Base-by-base conservation (phyloP, 768 basidiomycete species). In the Rhodotorula graminis region DNA sequence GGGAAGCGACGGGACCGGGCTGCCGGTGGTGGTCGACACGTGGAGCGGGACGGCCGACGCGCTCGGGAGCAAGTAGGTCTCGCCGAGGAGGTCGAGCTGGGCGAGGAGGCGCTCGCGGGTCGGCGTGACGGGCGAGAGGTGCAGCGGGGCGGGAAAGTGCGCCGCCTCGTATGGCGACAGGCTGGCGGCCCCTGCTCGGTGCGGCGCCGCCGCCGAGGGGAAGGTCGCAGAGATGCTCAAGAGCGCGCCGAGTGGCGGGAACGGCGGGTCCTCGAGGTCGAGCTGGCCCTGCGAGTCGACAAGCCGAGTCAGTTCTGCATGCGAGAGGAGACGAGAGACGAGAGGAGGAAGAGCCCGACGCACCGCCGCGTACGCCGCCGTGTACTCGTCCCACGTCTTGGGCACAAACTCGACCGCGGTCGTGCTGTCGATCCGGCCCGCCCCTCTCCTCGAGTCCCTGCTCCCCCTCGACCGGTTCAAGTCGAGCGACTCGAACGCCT, bases 1-100 rank as follows among this genome's bases (percentile, higher is more conserved):
- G 55, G 55, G n/a, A 47, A 55, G 56, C 19, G 56, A 57, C 19
- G 56, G 53, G 23, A 63, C 42, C 3, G 59, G 60, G 42, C 59
- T 61, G 29, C 4, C 25, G 6, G 55, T 52, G 29, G 15, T 27
- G n/a, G n/a, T n/a, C 21, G 67, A 40, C 1, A 69, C 29, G 53
- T 55, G 53, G n/a, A 55, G 53, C 53, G 53, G n/a, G 5, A 29
- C n/a, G 10, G n/a, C 29, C n/a, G 53, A n/a, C 53, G 53, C 53
- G 9, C 10, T 29, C 53, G 56, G 23, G 9, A 57, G 56, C 19
- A 57, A 7, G 57, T 58, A 64, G 3, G 19, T 40, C 64, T 65
- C 57, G 47, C 71, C 71, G 50, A 72, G 71, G 25, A 72, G 57
- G 46, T 72, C 71, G 52, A 72, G 71, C 15, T 40, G 44, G 14